Percentiles rank a stretch among this genome's conserved stretches.
These are phyloP conservation scores for Zarea fungicola DNA, from an alignment of 2,329 filamentous ascomycete species.

Conservation along the genomic window DNA sequence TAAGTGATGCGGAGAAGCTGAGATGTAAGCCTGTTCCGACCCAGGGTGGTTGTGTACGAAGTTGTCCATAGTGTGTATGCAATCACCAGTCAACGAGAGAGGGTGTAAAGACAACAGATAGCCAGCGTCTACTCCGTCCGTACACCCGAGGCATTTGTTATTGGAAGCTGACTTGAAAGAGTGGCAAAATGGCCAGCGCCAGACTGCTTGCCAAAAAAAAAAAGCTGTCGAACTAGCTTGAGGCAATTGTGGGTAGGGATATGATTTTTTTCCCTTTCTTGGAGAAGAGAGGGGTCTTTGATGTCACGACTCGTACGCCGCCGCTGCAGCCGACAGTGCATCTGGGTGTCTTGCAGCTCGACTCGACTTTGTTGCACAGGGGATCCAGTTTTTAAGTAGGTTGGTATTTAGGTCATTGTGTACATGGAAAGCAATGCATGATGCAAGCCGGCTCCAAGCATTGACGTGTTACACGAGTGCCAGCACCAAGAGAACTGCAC, in stretches of 20 bases:
- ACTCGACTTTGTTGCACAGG: neutral
- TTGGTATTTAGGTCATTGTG: conserved; percentile 3
- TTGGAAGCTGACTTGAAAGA: no score
- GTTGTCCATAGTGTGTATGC: no score
- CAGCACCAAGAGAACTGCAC: no score
- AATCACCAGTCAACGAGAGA: no score
- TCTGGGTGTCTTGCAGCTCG: neutral
- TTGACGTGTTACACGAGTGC: neutral
- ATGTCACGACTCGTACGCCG: conserved; percentile 11
- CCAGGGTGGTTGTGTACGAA: no score
- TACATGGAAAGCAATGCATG: neutral
- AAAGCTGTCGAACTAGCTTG: neutral
- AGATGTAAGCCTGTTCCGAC: no score
- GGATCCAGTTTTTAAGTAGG: neutral
- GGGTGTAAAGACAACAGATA: no score
- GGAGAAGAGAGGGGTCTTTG: neutral
- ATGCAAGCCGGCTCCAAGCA: neutral
- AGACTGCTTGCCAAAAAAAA: no score
- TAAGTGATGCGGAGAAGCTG: no score
- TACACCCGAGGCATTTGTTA: no score
- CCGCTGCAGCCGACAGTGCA: neutral
- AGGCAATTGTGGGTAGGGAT: conserved; percentile 1
- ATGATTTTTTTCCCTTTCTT: conserved; percentile 6
- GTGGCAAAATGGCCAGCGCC: no score
- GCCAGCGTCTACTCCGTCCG: no score